Evolutionary conservation across 805 yeast species (phyloP).

Genomic region (Kazachstania viticola): DNA sequence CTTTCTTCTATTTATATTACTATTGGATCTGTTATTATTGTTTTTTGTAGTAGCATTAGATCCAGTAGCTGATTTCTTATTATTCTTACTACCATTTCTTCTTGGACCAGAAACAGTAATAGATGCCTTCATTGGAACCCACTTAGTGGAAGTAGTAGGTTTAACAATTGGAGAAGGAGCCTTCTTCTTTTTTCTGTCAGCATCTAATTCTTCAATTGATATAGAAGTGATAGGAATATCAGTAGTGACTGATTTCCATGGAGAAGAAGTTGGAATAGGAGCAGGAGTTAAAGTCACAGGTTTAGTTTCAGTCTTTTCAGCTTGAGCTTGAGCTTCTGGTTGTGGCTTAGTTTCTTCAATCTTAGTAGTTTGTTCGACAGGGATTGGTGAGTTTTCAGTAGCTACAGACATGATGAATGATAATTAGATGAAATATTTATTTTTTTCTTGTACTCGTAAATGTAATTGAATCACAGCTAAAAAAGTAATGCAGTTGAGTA

Average conservation of each 20-base stretch:
- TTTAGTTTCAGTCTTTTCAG: slow-evolving; percentile 8
- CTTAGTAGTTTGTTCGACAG: neutral
- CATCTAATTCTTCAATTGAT: slow-evolving; percentile 10
- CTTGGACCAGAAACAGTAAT: slow-evolving; percentile 29
- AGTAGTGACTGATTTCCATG: slow-evolving; percentile 23
- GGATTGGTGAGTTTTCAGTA: slow-evolving; percentile 1
- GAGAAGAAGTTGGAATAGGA: slow-evolving; percentile 25
- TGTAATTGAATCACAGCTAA: too few relatives aligned
- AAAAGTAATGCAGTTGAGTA: neutral
- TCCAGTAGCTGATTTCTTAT: slow-evolving; percentile 4
- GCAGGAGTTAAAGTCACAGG: slow-evolving; percentile 21
- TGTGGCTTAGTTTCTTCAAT: slow-evolving; percentile 2
- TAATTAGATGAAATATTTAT: too few relatives aligned
- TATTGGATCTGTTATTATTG: slow-evolving; percentile 2
- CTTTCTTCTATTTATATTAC: slow-evolving; percentile 4
- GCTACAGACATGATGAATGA: slow-evolving; percentile 3
- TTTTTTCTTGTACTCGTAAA: neutral
- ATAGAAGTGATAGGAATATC: slow-evolving; percentile 18
- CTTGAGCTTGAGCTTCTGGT: slow-evolving; percentile 3
- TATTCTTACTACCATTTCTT: slow-evolving; percentile 9
- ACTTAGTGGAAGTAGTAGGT: slow-evolving; percentile 31
- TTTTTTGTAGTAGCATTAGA: slow-evolving; percentile 6
- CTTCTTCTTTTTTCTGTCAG: slow-evolving; percentile 10
- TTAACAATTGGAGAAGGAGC: slow-evolving; percentile 10
- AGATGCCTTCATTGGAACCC: slow-evolving; percentile 60